Base-by-base conservation (phyloP, 257 asterid species). In the Gardenia jasminoides region DNA sequence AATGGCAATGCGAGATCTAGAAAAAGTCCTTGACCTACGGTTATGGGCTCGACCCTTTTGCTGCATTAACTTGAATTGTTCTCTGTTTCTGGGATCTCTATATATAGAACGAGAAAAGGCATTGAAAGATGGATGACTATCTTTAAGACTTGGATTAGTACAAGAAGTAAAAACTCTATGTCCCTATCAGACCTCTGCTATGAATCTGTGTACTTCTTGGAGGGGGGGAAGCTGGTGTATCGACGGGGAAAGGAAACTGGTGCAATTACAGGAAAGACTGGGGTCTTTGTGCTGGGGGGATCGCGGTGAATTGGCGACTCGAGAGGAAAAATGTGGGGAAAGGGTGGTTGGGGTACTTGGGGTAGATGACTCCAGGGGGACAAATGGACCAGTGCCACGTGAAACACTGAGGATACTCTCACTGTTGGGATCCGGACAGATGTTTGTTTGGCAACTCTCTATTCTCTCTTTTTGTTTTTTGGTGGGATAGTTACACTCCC, bases 1-100 rank as follows among this genome's bases (percentile, higher is more conserved):
- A 70, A 95, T 74, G 78, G 98, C 98, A 81, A 90, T 84, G 83
- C 97, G 98, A 79, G 98, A 91, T 88, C 99, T 90, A 36, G 99
- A 90, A 83, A 93, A 93, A 24, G 91, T 85, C 88, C 98, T 89
- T 84, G 97, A 95, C 89, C 97, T 90, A 82, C 96, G 89, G 87
- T 92, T 87, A 52, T 52, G 7, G 28, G 80, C 76, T 78, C 85
- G 85, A 28, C 99, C 98, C 83, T 87, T 95, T 82, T 93, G 99
- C 54, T 89, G 91, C 99, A 95, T 95, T 81, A 74, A 81, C 82
- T 75, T 65, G 76, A 78, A 62, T 0, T 8, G 10, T 0, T n/a
- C n/a, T 56, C 62, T 44, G 16, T 1, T 4, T 33, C 41, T 43
- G 19, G 4, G 58, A 5, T 4, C 26, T 65, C 79, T 78, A 67